phyloP scores from a whole-genome alignment of 768 basidiomycete genomes.

The Suillus decipiens region DNA sequence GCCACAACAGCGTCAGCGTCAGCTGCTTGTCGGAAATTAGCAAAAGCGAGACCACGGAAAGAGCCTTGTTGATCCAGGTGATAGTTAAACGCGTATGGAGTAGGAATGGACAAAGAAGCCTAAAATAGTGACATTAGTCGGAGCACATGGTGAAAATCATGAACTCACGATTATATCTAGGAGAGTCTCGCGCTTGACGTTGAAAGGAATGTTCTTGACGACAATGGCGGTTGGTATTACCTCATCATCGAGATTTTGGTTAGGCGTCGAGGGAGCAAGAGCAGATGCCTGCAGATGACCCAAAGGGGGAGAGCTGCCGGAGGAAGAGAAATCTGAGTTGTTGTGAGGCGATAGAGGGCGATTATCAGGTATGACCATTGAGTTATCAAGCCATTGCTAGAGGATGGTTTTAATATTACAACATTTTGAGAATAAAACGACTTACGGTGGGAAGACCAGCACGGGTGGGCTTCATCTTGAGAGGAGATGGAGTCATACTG shows the following conservation, averaged over 20 bases:
- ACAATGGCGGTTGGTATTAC: slow-evolving; percentile 99
- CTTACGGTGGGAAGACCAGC: slow-evolving; percentile 74
- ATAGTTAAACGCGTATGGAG: slow-evolving; percentile 99
- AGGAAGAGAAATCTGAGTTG: slow-evolving; percentile 87
- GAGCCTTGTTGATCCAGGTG: slow-evolving; percentile 95
- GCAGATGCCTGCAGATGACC: slow-evolving; percentile 44
- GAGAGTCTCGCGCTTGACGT: slow-evolving; percentile 94
- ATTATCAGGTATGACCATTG: slow-evolving; percentile 52
- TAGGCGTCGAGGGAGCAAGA: slow-evolving; percentile 51
- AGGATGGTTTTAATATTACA: slow-evolving; percentile 22
- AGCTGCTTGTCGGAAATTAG: slow-evolving; percentile 89
- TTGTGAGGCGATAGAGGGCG: slow-evolving; percentile 85
- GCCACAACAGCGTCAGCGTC: slow-evolving; percentile 97
- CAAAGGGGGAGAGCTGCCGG: slow-evolving; percentile 78
- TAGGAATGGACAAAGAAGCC: slow-evolving; percentile 91
- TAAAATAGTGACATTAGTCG: slow-evolving; percentile 32
- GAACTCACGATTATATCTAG: slow-evolving; percentile 90
- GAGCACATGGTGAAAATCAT: slow-evolving; percentile 4
- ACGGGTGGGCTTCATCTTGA: slow-evolving; percentile 72
- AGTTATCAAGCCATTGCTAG: slow-evolving; percentile 87
- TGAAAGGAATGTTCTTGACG: slow-evolving; percentile 99
- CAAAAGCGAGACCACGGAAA: slow-evolving; percentile 97
- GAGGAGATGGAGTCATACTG: slow-evolving; percentile 60
- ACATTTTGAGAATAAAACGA: slow-evolving; percentile 28
- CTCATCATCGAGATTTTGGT: slow-evolving; percentile 73